These are phyloP conservation scores for Poteriospumella lacustris DNA, from an alignment of 108 stramenopile genomes.

Conservation along the genomic window DNA sequence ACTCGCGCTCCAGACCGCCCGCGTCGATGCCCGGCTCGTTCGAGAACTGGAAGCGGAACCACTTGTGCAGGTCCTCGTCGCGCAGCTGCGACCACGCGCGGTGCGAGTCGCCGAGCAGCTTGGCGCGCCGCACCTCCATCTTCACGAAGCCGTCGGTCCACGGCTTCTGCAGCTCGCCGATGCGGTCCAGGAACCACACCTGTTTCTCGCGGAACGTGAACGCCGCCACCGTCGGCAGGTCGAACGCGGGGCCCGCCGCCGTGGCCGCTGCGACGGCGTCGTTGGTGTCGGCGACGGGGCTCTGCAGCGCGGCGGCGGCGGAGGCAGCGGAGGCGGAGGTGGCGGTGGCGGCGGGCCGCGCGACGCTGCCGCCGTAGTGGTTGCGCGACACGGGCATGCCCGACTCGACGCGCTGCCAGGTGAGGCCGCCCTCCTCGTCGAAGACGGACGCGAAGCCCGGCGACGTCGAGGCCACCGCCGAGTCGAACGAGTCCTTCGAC, in stretches of 20 bases:
- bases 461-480: not conserved
- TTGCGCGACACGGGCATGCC: not conserved
- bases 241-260: not conserved
- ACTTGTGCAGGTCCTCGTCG: not conserved
- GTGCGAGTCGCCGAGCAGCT: not conserved
- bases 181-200: not conserved
- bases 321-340: not conserved
- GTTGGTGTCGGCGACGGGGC: not conserved
- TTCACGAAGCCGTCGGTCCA: not conserved
- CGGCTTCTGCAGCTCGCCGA: not conserved
- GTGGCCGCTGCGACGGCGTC: not conserved
- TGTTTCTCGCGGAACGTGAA: conserved; percentile 14
- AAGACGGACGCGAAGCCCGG: conserved; percentile 1
- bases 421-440: not conserved
- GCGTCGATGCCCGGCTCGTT: conserved; percentile 29
- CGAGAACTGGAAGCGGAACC: conserved; percentile 15
- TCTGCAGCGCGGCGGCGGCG: not conserved
- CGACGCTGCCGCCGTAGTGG: not conserved
- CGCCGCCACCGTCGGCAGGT: not conserved
- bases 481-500: conserved; percentile 1
- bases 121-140: conserved; percentile 14
- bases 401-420: not conserved
- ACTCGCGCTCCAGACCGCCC: conserved; percentile 30
- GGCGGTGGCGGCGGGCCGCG: not conserved
- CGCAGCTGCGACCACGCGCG: not conserved